Conservation (phyloP, 257 asterid species). For the Solanum chilense region DNA sequence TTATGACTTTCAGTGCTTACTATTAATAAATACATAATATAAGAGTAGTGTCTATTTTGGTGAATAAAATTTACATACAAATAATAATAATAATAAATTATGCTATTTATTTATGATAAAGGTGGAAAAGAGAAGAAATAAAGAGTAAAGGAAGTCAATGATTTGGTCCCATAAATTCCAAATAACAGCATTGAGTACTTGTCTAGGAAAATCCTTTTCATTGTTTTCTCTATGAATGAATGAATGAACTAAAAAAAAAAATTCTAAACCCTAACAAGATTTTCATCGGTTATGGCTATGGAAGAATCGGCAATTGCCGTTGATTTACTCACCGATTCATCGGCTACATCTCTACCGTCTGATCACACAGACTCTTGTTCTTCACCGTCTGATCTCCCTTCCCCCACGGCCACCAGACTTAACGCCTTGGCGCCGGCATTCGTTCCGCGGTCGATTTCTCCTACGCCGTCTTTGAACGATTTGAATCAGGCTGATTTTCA, state of each 20-base stretch:
- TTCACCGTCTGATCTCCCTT: neutral
- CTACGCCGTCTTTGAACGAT: neutral
- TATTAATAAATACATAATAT: too few species aligned
- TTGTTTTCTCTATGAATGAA: neutral
- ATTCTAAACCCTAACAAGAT: neutral
- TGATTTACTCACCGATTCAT: neutral
- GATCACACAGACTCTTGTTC: neutral
- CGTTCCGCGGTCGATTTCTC: conserved; percentile 35
- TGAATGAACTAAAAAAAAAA: too few species aligned
- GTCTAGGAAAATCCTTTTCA: neutral
- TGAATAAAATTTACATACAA: neutral
- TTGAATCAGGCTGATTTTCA: neutral
- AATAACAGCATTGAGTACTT: neutral
- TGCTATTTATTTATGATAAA: neutral
- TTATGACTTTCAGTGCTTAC: too few species aligned
- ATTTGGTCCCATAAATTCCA: neutral
- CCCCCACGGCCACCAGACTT: conserved; percentile 18
- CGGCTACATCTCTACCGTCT: neutral
- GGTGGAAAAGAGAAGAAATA: neutral
- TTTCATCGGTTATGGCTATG: neutral
- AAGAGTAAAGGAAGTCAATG: neutral
- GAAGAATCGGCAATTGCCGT: neutral
- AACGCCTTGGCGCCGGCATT: conserved; percentile 79
- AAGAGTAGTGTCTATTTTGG: too few species aligned
- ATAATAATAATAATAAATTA: too few species aligned